A percentile compares a stretch with the other conserved stretches of the same genome.
These are phyloP conservation scores for Sungouiella blattae DNA, from an alignment of 805 yeast species.

Conservation along the genomic window DNA sequence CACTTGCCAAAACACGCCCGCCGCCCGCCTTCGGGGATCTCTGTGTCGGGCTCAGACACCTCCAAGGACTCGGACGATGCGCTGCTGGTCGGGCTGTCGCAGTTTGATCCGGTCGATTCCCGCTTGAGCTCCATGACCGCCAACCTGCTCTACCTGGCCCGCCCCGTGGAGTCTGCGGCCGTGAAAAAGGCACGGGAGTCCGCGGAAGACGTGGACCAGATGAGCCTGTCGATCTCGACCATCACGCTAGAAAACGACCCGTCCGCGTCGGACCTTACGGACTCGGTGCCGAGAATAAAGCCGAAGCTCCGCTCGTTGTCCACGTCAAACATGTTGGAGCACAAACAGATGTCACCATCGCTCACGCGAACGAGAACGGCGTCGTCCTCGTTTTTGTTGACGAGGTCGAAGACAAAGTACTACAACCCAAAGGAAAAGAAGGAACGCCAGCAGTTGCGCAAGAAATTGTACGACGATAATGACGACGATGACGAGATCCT, in stretches of 20 bases:
- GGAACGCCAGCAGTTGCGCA: conserved; percentile 33
- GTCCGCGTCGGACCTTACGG: conserved; percentile 1
- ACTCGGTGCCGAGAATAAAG: conserved; percentile 1
- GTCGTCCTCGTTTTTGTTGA: conserved; percentile 19
- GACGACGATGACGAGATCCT: conserved; percentile 39
- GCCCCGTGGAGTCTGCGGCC: conserved; percentile 3
- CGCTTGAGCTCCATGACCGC: conserved; percentile 38
- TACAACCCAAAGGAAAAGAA: conserved; percentile 35
- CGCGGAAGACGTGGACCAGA: conserved; percentile 5
- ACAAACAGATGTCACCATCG: conserved; percentile 2
- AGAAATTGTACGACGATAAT: conserved; percentile 39
- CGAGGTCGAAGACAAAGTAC: conserved; percentile 34
- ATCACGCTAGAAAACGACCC: conserved; percentile 13
- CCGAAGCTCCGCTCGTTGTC: conserved; percentile 15
- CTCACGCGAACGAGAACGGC: conserved; percentile 10
- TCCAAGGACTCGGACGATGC: conserved; percentile 34
- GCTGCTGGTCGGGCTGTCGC: conserved; percentile 29
- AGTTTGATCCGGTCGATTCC: conserved; percentile 33
- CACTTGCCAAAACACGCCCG: conserved; percentile 10
- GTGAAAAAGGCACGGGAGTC: conserved; percentile 1
- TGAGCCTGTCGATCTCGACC: conserved; percentile 19
- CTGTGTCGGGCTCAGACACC: conserved; percentile 26
- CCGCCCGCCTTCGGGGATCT: conserved; percentile 33
- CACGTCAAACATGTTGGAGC: conserved; percentile 10
- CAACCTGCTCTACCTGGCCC: conserved; percentile 15